Percentiles rank a stretch among this genome's conserved stretches.
phyloP scores from a whole-genome alignment of 179 eudicot species.

The Beta macrorhiza region DNA sequence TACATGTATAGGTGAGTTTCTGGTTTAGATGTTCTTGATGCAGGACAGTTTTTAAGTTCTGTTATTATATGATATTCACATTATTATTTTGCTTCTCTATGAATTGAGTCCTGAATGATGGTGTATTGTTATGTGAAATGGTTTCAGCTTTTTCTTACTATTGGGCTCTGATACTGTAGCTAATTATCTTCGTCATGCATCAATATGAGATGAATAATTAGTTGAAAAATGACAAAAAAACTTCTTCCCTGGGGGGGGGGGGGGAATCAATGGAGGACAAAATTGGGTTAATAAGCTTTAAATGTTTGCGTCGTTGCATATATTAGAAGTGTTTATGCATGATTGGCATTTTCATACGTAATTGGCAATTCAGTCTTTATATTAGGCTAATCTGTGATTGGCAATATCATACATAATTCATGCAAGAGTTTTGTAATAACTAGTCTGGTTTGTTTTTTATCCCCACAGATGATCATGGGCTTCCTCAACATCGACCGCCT shows the following conservation, averaged over 20 bases:
- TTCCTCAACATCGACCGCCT: constrained; percentile 55
- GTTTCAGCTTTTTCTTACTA: too few species aligned
- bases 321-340: neutral
- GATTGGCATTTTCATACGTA: too few species aligned
- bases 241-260: neutral
- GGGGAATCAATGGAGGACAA: neutral
- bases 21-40: neutral
- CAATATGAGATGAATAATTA: neutral
- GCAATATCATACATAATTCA: neutral
- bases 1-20: neutral
- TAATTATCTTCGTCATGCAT: neutral
- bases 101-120: neutral
- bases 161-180: neutral
- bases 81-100: neutral
- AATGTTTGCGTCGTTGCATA: neutral
- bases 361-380: too few species aligned
- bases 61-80: neutral
- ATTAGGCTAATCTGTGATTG: neutral
- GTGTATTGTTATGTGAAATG: neutral
- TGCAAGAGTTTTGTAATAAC: constrained; percentile 5
- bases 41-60: neutral
- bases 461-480: constrained; percentile 42
- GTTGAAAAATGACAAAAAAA: neutral
- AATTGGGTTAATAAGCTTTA: neutral
- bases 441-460: neutral